Evolutionary conservation across 441 rosid species (phyloP).

Genomic region (Isatis lusitanica): DNA sequence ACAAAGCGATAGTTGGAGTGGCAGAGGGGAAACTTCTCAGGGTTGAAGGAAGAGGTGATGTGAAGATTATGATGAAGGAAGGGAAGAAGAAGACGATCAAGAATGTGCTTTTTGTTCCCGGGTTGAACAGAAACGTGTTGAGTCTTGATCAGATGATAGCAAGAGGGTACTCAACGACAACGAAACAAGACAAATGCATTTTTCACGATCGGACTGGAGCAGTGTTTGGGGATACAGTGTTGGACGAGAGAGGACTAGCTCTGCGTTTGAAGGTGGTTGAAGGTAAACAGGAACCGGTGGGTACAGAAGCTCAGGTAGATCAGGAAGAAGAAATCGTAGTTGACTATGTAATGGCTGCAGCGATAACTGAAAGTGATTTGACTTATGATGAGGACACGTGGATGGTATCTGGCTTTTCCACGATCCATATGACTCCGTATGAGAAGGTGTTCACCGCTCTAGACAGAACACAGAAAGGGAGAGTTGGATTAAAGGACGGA

Average conservation of each 20-base stretch:
- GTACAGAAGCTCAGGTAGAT: too few species aligned
- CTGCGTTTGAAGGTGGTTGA: constrained; percentile 9
- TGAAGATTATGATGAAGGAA: background rate
- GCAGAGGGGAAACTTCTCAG: background rate
- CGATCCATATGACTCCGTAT: constrained; percentile 18
- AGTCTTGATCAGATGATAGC: constrained; percentile 15
- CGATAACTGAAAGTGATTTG: background rate
- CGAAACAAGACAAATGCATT: background rate
- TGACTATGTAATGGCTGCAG: background rate
- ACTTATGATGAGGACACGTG: constrained; percentile 8
- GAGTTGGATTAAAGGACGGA: background rate
- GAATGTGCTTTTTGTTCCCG: constrained; percentile 20
- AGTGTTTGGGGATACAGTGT: background rate
- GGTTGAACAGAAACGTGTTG: constrained; percentile 16
- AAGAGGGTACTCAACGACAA: constrained; percentile 19
- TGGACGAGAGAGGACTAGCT: background rate
- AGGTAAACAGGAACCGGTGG: background rate
- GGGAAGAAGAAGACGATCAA: constrained; percentile 11
- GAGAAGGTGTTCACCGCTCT: constrained; percentile 1
- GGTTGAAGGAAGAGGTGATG: background rate
- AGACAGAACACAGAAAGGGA: background rate
- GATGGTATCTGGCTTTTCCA: background rate
- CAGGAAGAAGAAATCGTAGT: background rate
- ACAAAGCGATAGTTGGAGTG: constrained; percentile 8
- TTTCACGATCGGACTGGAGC: constrained; percentile 5